Conservation (phyloP, 768 basidiomycete genomes). For the Naganishia vaughanmartiniae region DNA sequence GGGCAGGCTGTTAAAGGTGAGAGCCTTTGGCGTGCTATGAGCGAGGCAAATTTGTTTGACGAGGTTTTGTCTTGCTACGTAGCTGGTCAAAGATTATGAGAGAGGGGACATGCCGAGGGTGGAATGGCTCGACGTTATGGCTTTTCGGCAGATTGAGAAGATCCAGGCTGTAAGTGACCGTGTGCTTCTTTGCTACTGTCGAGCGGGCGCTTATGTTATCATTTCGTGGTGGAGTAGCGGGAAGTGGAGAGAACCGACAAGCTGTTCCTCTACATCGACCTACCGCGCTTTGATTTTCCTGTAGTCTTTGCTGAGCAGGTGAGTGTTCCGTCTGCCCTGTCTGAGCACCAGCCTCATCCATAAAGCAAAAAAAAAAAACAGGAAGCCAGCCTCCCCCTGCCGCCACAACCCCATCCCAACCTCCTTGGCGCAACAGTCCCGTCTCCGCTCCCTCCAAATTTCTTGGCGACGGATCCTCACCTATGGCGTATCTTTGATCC, state of each 20-base stretch:
- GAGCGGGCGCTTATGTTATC: conserved; percentile 4
- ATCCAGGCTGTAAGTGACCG: conserved; percentile 71
- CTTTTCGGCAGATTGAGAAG: conserved; percentile 92
- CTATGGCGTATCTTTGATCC: conserved; percentile 89
- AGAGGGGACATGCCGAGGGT: conserved; percentile 87
- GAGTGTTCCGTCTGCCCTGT: conserved; percentile 41
- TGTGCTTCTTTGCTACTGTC: not conserved
- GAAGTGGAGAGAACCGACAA: conserved; percentile 89
- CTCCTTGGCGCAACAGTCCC: conserved; percentile 22
- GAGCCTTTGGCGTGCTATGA: conserved; percentile 54
- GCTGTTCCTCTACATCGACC: conserved; percentile 91
- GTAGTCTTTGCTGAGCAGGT: conserved; percentile 91
- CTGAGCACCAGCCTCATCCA: not conserved
- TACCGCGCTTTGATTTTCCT: conserved; percentile 95
- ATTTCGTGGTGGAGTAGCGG: conserved; percentile 57
- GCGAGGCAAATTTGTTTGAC: not conserved
- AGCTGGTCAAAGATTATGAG: conserved; percentile 85
- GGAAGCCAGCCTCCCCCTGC: conserved; percentile 44
- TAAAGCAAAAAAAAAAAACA: conserved; percentile 18
- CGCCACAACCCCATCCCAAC: conserved; percentile 39
- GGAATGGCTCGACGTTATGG: conserved; percentile 91
- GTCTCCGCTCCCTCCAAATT: conserved; percentile 53
- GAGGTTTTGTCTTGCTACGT: not conserved
- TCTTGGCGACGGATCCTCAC: conserved; percentile 61
- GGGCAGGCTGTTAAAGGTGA: conserved; percentile 78